Conservation (phyloP, 1,284 basidiomycete genomes). For the Marasmius tenuissimus region DNA sequence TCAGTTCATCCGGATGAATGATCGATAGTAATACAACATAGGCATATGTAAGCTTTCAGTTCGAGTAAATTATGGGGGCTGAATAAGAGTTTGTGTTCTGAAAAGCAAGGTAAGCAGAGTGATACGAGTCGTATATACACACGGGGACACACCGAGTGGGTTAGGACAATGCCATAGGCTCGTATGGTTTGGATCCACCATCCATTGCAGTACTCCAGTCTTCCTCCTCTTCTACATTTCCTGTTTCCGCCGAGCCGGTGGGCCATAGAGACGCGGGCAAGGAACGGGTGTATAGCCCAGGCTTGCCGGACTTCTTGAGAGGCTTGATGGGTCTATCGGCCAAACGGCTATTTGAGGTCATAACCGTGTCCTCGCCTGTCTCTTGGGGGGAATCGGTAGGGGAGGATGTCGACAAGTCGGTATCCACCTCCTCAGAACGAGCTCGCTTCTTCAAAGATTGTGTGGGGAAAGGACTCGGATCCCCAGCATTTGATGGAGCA, state of each 20-base stretch:
- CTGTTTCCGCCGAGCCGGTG: neutral
- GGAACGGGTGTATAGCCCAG: conserved; percentile 33
- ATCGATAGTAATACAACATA: neutral
- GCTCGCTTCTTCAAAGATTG: conserved; percentile 31
- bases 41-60: neutral
- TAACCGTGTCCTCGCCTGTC: neutral
- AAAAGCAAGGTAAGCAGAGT: neutral
- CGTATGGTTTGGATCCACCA: neutral
- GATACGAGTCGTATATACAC: too few species aligned
- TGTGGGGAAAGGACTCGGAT: conserved; percentile 6
- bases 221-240: conserved; percentile 25
- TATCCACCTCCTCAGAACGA: conserved; percentile 22
- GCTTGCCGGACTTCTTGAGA: conserved; percentile 32
- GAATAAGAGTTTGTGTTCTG: too few species aligned
- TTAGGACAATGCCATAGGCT: conserved; percentile 8
- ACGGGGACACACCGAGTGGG: neutral
- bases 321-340: conserved; percentile 36
- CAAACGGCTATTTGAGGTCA: neutral
- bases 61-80: neutral
- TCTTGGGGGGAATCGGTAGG: neutral
- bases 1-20: neutral
- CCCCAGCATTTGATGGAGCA: conserved; percentile 17
- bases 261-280: conserved; percentile 29
- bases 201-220: conserved; percentile 30
- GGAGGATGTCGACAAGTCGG: conserved; percentile 9